A percentile compares a stretch with the other conserved stretches of the same genome.
These are phyloP conservation scores for Sphaerulina vaccinii DNA, from an alignment of 2,329 filamentous ascomycete genomes.

Conservation along the genomic window DNA sequence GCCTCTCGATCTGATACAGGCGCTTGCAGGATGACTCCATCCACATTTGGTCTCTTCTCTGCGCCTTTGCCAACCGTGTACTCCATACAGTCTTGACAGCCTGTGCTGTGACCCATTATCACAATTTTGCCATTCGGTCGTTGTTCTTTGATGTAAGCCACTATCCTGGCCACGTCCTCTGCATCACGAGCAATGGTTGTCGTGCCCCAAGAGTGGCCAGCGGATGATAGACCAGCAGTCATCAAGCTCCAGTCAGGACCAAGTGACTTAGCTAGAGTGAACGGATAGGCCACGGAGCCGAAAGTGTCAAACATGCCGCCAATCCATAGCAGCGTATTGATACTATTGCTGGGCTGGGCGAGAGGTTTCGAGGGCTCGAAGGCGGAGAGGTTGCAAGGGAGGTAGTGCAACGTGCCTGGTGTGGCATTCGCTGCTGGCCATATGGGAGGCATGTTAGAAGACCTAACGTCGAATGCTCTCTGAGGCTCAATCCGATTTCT, in stretches of 20 bases:
- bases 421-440: slow-evolving; percentile 11
- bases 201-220: slow-evolving; percentile 57
- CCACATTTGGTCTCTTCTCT: slow-evolving; percentile 53
- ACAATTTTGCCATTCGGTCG: slow-evolving; percentile 55
- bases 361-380: slow-evolving; percentile 45
- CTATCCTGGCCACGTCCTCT: slow-evolving; percentile 52
- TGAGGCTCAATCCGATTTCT: too few relatives aligned
- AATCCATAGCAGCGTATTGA: slow-evolving; percentile 66
- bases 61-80: slow-evolving; percentile 49
- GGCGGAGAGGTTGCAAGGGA: slow-evolving; percentile 43
- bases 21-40: slow-evolving; percentile 78
- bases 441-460: too few relatives aligned
- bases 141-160: slow-evolving; percentile 49
- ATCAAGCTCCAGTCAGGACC: slow-evolving; percentile 54
- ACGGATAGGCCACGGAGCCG: slow-evolving; percentile 61
- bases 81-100: slow-evolving; percentile 67
- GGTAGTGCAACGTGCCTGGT: slow-evolving; percentile 44
- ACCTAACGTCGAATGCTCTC: too few relatives aligned
- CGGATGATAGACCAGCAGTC: slow-evolving; percentile 43
- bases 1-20: slow-evolving; percentile 76
- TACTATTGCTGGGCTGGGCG: slow-evolving; percentile 28
- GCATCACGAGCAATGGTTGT: slow-evolving; percentile 55
- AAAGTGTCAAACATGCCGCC: slow-evolving; percentile 70
- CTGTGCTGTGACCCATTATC: slow-evolving; percentile 68
- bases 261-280: slow-evolving; percentile 50